Evolutionary conservation across 2,329 filamentous ascomycete genomes (phyloP), one percentile per base, ranked within the genome.

Genomic region (Botrytis porri): DNA sequence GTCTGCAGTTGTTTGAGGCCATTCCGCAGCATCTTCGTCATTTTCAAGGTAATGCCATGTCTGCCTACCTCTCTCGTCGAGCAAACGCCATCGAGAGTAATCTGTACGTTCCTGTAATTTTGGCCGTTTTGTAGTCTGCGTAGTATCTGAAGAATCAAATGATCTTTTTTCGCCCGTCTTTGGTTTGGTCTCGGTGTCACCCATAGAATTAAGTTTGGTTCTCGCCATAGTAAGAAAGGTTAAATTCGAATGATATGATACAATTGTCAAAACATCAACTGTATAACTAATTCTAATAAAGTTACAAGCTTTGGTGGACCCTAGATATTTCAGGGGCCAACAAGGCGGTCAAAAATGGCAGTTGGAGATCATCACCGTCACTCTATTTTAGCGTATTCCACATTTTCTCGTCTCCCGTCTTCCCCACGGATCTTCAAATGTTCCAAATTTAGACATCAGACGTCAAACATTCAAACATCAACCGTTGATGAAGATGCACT

Each of bases 1-100:
- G 81, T 99, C 97, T n/a, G 94, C 93, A 72, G 86, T 86, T 37
- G 89, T 92, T 83, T 98, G 95, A 8, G 95, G 94, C 95, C 95
- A 98, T 73, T 88, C 84, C 77, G 92, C 85, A 12, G 86, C 83
- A 72, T 93, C 90, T 74, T 93, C 86, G 37, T 90, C 87, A 71
- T 96, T 91, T 75, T 88, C 84, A 4, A 99, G 85, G 80, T 98
- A 99, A 79, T 96, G 93, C 96, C 96, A 99, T 69, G 93, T 97
- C 79, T 98, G 94, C 72, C 93, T 88, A 66, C 96, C 95, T 69
- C 89, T 87, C 74, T 97, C 93, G 79, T 97, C 92, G 75, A 89
- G 88, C 81, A 98, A 84, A 75, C 96, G 89, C 96, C 96, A 99
- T 82, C 92, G 87, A 12, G 89, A 88, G 76, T 89, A 88, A 82